Conservation (phyloP, 345 rosid genomes). For the Mangifera indica region DNA sequence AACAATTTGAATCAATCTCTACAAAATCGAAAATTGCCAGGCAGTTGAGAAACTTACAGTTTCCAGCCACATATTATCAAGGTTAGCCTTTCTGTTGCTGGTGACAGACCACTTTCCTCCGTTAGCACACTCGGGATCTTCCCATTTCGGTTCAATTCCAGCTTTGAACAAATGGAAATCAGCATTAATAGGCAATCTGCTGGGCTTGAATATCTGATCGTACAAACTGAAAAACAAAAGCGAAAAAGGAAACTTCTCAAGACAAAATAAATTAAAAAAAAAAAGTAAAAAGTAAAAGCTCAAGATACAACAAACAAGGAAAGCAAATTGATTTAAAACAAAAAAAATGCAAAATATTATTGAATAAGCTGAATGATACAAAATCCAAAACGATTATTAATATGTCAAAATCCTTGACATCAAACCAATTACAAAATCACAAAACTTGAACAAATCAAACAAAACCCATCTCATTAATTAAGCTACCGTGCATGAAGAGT, state of each 20-base stretch:
- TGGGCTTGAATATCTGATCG: conserved; percentile 76
- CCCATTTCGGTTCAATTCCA: conserved; percentile 97
- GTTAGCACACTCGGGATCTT: conserved; percentile 88
- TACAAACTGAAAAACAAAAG: conserved; percentile 49
- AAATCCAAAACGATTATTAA: not conserved
- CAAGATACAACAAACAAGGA: not conserved
- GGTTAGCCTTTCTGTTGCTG: conserved; percentile 42
- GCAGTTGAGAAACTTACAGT: conserved; percentile 45
- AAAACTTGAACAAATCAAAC: not conserved
- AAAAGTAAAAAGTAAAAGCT: not conserved
- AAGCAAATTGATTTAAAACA: not conserved
- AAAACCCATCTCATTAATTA: not conserved
- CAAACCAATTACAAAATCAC: not conserved
- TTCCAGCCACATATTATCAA: conserved; percentile 85
- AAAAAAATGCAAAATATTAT: not conserved
- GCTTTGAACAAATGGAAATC: conserved; percentile 87
- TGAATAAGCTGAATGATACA: not conserved
- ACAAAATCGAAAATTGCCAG: not conserved
- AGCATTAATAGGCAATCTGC: conserved; percentile 55
- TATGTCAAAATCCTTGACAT: not conserved
- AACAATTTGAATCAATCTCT: not conserved
- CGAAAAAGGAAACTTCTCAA: not conserved
- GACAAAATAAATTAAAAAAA: not conserved
- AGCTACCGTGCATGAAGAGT: not conserved
- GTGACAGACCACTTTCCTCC: conserved; percentile 92